Evolutionary conservation across 768 basidiomycete species (phyloP).

Genomic region (Kwoniella dendrophila): DNA sequence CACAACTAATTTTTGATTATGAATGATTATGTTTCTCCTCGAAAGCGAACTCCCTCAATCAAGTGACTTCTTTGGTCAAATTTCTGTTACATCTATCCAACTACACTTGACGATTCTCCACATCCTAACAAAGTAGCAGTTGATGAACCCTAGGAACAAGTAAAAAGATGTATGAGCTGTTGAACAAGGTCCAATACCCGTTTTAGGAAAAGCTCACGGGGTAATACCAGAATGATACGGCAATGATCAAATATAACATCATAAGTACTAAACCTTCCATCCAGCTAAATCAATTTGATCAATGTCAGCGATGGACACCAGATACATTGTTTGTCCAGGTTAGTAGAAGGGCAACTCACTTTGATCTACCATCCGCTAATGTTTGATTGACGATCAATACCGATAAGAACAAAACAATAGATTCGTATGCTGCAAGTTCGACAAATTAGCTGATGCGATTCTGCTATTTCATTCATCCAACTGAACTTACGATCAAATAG

Average conservation of each 20-base stretch:
- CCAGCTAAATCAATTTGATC: slow-evolving; percentile 67
- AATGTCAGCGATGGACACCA: not conserved
- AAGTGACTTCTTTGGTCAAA: no score
- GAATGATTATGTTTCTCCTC: no score
- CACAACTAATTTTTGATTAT: no score
- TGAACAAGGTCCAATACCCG: no score
- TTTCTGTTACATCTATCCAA: slow-evolving; percentile 8
- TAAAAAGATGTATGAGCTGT: no score
- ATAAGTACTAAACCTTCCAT: slow-evolving; percentile 80
- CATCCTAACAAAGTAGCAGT: slow-evolving; percentile 45
- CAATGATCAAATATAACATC: slow-evolving; percentile 72
- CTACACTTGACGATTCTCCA: slow-evolving; percentile 14
- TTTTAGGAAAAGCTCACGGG: slow-evolving; percentile 35
- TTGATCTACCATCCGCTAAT: slow-evolving; percentile 67
- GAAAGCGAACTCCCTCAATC: no score
- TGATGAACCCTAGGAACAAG: slow-evolving; percentile 29
- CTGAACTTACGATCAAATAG: slow-evolving; percentile 68
- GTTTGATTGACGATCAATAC: slow-evolving; percentile 81
- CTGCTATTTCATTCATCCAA: not conserved
- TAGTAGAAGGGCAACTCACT: slow-evolving; percentile 26
- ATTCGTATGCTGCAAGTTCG: slow-evolving; percentile 67
- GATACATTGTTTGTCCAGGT: not conserved
- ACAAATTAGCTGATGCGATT: not conserved
- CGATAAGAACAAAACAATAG: slow-evolving; percentile 61
- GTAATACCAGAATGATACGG: slow-evolving; percentile 58